A percentile compares a stretch with the other conserved stretches of the same genome.
Evolutionary conservation across 2,329 filamentous ascomycete genomes (phyloP).

Genomic region (Xylariaceae sp.): DNA sequence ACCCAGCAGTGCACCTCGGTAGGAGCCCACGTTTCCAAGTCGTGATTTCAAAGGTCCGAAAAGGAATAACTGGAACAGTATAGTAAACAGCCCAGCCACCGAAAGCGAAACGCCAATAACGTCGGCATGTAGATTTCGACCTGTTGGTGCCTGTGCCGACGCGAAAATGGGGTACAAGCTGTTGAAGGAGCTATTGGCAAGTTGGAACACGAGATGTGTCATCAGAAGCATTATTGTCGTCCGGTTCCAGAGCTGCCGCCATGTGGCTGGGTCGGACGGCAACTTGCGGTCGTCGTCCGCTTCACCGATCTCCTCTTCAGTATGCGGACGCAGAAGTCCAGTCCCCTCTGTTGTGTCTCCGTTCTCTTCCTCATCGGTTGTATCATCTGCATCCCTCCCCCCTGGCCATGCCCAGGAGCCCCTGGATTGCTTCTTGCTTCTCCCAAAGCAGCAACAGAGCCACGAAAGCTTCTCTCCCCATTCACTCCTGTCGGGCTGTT

Average conservation of each 20-base stretch:
- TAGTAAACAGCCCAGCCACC: slow-evolving; percentile 79
- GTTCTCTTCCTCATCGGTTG: slow-evolving; percentile 19
- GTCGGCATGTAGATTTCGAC: slow-evolving; percentile 68
- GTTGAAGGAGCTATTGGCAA: slow-evolving; percentile 93
- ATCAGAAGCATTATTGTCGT: slow-evolving; percentile 77
- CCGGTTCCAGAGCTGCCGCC: slow-evolving; percentile 64
- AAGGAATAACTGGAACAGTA: slow-evolving; percentile 81
- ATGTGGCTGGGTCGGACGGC: slow-evolving; percentile 43
- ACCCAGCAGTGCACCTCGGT: slow-evolving; percentile 71
- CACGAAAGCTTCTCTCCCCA: slow-evolving; percentile 30
- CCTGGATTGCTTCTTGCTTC: slow-evolving; percentile 10
- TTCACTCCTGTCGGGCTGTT: slow-evolving; percentile 19
- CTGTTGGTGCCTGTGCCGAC: slow-evolving; percentile 68
- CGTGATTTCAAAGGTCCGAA: slow-evolving; percentile 75
- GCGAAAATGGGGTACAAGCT: slow-evolving; percentile 93
- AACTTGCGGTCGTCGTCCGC: slow-evolving; percentile 36
- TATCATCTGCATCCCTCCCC: slow-evolving; percentile 13
- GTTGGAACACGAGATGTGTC: slow-evolving; percentile 89
- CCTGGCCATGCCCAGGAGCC: slow-evolving; percentile 19
- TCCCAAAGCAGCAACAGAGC: slow-evolving; percentile 22
- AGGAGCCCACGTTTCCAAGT: slow-evolving; percentile 82
- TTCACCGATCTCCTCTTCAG: slow-evolving; percentile 30
- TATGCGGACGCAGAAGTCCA: slow-evolving; percentile 20
- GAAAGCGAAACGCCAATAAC: slow-evolving; percentile 84
- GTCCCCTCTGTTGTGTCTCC: slow-evolving; percentile 17